Conservation (phyloP, 2,329 filamentous ascomycete species). For the Neonectria sp. region DNA sequence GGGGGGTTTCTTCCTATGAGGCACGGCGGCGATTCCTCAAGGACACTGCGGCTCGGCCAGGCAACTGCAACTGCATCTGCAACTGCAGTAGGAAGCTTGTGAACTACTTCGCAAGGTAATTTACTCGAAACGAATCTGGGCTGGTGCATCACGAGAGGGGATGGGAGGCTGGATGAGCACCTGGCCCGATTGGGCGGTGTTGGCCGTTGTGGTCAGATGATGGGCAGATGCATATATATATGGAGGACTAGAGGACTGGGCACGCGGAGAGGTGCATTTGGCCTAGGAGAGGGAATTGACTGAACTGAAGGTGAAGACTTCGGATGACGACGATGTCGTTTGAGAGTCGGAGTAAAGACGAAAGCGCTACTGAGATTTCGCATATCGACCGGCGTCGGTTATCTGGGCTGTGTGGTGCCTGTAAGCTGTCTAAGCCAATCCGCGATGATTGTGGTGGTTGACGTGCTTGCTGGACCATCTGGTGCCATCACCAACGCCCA, state of each 20-base stretch:
- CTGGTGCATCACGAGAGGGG: conserved; percentile 3
- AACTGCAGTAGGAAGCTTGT: neutral
- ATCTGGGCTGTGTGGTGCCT: neutral
- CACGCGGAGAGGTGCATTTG: neutral
- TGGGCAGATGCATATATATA: neutral
- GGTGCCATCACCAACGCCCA: conserved; percentile 21
- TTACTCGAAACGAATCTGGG: neutral
- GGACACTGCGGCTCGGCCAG: neutral
- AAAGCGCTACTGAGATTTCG: neutral
- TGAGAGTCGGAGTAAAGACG: neutral
- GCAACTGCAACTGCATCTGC: no score
- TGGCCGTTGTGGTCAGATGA: conserved; percentile 16
- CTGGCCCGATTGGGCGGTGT: conserved; percentile 8
- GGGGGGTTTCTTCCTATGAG: neutral
- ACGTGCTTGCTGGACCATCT: conserved; percentile 27
- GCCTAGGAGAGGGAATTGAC: neutral
- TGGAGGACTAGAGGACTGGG: neutral
- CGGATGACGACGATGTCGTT: neutral
- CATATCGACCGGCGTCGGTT: neutral
- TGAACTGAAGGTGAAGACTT: neutral
- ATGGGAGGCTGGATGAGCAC: conserved; percentile 5
- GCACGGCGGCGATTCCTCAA: no score
- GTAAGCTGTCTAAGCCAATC: conserved; percentile 10
- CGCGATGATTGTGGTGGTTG: conserved; percentile 16
- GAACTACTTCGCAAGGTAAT: no score